Evolutionary conservation across 2,329 filamentous ascomycete species (phyloP), one percentile per base, ranked within the genome.

Genomic region (Fusarium sp.): DNA sequence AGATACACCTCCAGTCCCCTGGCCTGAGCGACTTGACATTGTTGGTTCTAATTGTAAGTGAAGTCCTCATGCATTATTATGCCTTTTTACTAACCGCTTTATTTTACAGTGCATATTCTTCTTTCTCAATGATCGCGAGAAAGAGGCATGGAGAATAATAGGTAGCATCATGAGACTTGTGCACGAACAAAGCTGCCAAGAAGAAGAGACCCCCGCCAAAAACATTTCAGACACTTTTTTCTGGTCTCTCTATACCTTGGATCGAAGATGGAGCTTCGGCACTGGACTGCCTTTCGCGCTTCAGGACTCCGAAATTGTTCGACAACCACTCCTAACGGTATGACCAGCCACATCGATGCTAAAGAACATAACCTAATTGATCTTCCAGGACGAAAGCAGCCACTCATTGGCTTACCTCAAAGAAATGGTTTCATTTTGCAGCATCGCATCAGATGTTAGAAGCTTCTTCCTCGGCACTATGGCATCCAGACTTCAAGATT

Each of bases 171-270:
- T 88, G 26, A 85, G 87, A 7, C 76, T 88, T 17, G 83, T 69
- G 75, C 82, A 68, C 76, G 88, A 77, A 82, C 15, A 81, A 34
- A 80, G 86, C 69, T 7, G 72, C 3, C 21, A 36, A 24, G 46
- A 49, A 17, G 31, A 78, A 9, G 76, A 79, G 4, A 33, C 22
- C 7, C 15, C 34, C 2, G 19, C 9, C 3, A 26, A 21, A 10
- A 10, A 80, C 81, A 45, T 58, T 11, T 34, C 24, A 3, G 33
- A 34, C 2, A 28, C 6, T 6, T 78, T 87, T 3, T 88, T 88
- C 74, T 89, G 87, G 87, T 82, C 84, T 21, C 82, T 87, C 39
- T 88, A 88, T 63, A 85, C 87, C 3, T 80, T 89, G n/a, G 87
- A 89, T 62, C 79, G 85, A 10, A 80, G 86, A n/a, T 89, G 86